Conservation (phyloP, 306 rosid species). For the Malus domestica region DNA sequence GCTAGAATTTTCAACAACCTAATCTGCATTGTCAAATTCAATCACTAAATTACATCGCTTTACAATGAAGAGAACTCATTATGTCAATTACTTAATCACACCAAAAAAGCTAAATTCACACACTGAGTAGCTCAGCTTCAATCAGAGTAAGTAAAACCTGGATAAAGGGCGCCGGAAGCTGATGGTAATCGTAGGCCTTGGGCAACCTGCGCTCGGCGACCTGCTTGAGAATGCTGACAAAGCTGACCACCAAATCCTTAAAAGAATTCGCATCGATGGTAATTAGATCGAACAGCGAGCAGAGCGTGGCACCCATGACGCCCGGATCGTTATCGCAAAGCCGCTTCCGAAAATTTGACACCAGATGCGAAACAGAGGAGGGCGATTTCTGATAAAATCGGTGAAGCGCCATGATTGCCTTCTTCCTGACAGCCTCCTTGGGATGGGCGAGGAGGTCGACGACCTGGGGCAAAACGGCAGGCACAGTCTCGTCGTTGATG, state of each 20-base stretch:
- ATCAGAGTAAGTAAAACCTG: conserved; percentile 36
- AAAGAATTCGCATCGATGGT: conserved; percentile 46
- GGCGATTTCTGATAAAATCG: conserved; percentile 76
- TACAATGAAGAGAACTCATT: neutral
- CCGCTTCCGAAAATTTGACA: conserved; percentile 63
- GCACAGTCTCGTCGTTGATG: conserved; percentile 87
- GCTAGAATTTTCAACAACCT: conserved; percentile 83
- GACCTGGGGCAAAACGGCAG: conserved; percentile 84
- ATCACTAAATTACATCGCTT: neutral
- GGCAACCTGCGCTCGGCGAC: conserved; percentile 86
- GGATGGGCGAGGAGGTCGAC: conserved; percentile 67
- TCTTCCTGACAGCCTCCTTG: conserved; percentile 79
- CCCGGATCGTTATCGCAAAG: conserved; percentile 92
- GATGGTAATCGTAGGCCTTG: conserved; percentile 81
- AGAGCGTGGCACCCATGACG: conserved; percentile 87
- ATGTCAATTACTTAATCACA: neutral
- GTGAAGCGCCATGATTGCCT: conserved; percentile 91
- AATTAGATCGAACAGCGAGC: conserved; percentile 68
- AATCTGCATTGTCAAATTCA: conserved; percentile 46
- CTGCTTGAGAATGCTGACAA: conserved; percentile 83
- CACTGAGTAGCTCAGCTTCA: neutral
- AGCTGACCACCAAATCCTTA: conserved; percentile 79
- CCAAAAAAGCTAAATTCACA: neutral
- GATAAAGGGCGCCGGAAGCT: conserved; percentile 86
- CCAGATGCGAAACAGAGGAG: conserved; percentile 64